Evolutionary conservation across 495 filamentous ascomycete species (phyloP).

Genomic region (Penicillium antarcticum): DNA sequence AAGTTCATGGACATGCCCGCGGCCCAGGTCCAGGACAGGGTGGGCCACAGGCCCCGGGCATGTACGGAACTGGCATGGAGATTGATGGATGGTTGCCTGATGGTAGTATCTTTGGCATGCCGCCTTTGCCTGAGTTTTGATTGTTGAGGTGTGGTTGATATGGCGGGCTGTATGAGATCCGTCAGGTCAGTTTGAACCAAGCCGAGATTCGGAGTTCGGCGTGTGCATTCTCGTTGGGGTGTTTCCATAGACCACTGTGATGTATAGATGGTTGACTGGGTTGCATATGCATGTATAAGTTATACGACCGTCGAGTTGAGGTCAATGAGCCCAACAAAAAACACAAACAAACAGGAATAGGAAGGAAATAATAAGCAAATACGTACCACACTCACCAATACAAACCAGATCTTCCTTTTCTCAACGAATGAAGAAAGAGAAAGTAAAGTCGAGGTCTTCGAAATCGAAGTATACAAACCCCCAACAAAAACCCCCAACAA

Average conservation of each 20-base stretch:
- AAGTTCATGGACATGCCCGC: too few species aligned
- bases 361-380: too few species aligned
- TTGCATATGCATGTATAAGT: background rate
- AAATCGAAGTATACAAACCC: background rate
- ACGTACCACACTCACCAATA: background rate
- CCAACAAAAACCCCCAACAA: background rate
- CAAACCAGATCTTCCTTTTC: background rate
- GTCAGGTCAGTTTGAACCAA: too few species aligned
- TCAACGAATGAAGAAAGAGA: background rate
- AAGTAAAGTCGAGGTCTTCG: too few species aligned
- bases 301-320: background rate
- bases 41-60: background rate
- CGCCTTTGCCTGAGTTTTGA: constrained; percentile 34
- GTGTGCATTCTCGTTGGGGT: constrained; percentile 6
- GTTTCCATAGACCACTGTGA: background rate
- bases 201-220: too few species aligned
- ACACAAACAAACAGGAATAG: background rate
- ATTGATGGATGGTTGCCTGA: constrained; percentile 38
- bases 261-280: background rate
- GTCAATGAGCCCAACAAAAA: background rate
- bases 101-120: constrained; percentile 33
- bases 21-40: too few species aligned
- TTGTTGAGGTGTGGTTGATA: background rate
- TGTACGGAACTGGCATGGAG: constrained; percentile 27
- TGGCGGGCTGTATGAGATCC: too few species aligned